Evolutionary conservation across 108 stramenopile species (phyloP).

Genomic region (Pseudonitzschia multiseries): DNA sequence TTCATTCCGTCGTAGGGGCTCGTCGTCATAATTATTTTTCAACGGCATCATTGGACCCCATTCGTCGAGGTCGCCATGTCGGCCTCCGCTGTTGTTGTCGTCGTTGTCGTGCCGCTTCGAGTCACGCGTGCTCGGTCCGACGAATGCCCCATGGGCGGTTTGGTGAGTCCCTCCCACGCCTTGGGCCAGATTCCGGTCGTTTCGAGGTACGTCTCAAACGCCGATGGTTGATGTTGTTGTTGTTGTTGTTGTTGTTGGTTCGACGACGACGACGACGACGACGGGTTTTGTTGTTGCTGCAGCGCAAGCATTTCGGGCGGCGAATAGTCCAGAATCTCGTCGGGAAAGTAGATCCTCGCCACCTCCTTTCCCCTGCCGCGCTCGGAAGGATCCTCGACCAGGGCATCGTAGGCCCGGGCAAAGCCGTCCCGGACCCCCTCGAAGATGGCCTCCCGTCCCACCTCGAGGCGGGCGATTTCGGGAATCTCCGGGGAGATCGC

Average conservation of each 20-base stretch:
- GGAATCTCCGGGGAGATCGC: slow-evolving; percentile 82
- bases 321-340: slow-evolving; percentile 85
- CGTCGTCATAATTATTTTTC: too few species aligned
- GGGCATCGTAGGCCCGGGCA: slow-evolving; percentile 86
- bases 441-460: slow-evolving; percentile 77
- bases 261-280: too few species aligned
- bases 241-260: too few species aligned
- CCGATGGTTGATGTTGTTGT: background rate
- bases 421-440: slow-evolving; percentile 86
- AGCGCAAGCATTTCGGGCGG: slow-evolving; percentile 33
- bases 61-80: too few species aligned
- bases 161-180: slow-evolving; percentile 14
- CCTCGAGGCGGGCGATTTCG: slow-evolving; percentile 81
- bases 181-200: slow-evolving; percentile 15
- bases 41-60: too few species aligned
- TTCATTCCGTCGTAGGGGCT: too few species aligned
- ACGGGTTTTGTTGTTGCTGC: background rate
- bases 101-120: background rate
- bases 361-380: slow-evolving; percentile 65
- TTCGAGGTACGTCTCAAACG: slow-evolving; percentile 25
- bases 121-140: background rate
- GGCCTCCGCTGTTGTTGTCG: background rate
- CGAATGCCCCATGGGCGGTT: slow-evolving; percentile 4
- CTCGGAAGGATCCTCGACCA: slow-evolving; percentile 79
- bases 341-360: slow-evolving; percentile 75